A percentile compares a stretch with the other conserved stretches of the same genome.
phyloP scores from a whole-genome alignment of 225 moss, liverwort and hornwort genomes.

The Polytrichum formosum region DNA sequence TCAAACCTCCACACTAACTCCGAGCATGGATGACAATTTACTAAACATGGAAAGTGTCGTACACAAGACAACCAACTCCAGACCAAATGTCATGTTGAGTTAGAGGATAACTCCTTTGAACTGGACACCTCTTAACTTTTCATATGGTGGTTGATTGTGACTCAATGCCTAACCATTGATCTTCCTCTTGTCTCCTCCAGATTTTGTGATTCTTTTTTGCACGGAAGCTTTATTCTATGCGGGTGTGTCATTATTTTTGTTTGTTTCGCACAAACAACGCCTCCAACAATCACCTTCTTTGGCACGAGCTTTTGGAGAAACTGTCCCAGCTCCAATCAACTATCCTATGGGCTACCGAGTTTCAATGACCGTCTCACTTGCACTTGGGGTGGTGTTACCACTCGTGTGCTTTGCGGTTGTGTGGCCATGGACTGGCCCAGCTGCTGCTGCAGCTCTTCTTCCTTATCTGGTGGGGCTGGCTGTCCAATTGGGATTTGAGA shows the following conservation, averaged over 20 bases:
- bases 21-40: no score
- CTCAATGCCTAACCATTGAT: no score
- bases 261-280: constrained; percentile 69
- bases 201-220: constrained; percentile 95
- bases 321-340: constrained; percentile 20
- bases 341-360: constrained; percentile 72
- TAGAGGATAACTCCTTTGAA: no score
- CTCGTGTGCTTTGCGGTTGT: constrained; percentile 74
- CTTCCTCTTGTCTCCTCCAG: constrained; percentile 30
- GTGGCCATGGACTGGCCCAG: constrained; percentile 99
- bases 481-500: constrained; percentile 75
- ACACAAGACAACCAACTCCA: no score
- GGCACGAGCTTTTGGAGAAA: constrained; percentile 28
- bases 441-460: constrained; percentile 86
- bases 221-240: constrained; percentile 85
- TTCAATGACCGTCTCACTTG: constrained; percentile 64
- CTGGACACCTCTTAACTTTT: no score
- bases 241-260: constrained; percentile 78
- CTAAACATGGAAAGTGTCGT: no score
- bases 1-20: no score
- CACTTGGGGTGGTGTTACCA: constrained; percentile 73
- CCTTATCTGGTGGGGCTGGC: constrained; percentile 79
- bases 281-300: constrained; percentile 27
- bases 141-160: no score
- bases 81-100: no score